A percentile compares a stretch with the other conserved stretches of the same genome.
Conservation (phyloP, 306 rosid genomes). For the Begonia peltatifolia region DNA sequence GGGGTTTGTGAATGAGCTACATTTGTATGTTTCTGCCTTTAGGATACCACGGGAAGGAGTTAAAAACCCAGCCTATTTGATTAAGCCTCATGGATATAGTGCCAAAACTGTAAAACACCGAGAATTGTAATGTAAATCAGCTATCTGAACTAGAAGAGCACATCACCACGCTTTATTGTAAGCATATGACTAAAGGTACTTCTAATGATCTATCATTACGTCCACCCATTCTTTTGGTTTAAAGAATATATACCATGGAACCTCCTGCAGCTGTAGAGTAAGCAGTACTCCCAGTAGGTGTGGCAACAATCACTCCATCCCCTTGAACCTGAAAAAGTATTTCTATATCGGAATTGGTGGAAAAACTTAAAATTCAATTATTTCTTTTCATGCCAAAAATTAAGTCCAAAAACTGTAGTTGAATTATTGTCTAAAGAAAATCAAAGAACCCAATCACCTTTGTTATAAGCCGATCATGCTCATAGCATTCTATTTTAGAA, state of each 20-base stretch:
- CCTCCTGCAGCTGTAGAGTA: slow-evolving; percentile 99
- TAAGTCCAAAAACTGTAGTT: background rate
- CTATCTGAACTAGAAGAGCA: no score
- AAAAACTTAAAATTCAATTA: background rate
- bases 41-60: no score
- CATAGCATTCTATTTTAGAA: slow-evolving; percentile 91
- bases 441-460: slow-evolving; percentile 33
- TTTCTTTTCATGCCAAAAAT: background rate
- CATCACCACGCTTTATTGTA: no score
- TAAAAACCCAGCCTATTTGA: no score
- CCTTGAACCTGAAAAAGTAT: slow-evolving; percentile 72
- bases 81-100: no score
- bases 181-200: no score
- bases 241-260: slow-evolving; percentile 60
- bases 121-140: no score
- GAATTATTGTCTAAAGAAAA: background rate
- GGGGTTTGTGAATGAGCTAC: no score
- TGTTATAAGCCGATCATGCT: slow-evolving; percentile 86
- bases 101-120: no score
- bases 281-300: slow-evolving; percentile 99
- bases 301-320: slow-evolving; percentile 94
- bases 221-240: background rate
- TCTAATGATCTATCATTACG: no score
- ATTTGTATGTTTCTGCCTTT: no score
- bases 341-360: background rate